Evolutionary conservation across 2,329 filamentous ascomycete genomes (phyloP), one percentile per base, ranked within the genome.

Genomic region (Microdochium trichocladiopsis): DNA sequence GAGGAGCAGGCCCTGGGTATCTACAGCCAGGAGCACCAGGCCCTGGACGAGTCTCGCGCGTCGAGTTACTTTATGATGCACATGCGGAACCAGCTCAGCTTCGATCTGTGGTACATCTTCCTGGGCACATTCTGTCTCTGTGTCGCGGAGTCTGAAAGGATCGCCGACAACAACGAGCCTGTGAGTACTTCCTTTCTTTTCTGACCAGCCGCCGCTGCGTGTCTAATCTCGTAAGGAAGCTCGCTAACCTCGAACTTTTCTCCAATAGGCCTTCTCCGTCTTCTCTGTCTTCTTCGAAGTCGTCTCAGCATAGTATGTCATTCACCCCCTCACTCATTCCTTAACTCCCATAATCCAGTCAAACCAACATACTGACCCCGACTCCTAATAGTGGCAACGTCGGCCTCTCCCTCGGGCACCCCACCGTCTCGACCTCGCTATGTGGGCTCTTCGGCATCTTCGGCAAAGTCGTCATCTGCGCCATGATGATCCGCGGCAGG

Each of bases 1-100:
- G 80, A 85, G 64, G 82, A 84, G 61, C 73, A 76, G 47, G 79
- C 77, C 48, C 64, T 87, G 4, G 83, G 82, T 1, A 74, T 85
- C 24, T 86, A 84, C 59, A 65, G 69, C 11, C 61, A 68, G n/a
- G 64, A 71, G 21, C 37, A n/a, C 37, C 16, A 22, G 16, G 37
- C 37, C 37, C 56, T 58, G 2, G 59, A 68, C 25, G 67, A 70
- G 52, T 50, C 57, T 1, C 57, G 62, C 11, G 59, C 62, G 8
- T 52, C 53, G 2, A 55, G 60, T 0, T 70, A 71, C 48, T 51
- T 72, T 3, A 28, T 67, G 31, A 61, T 55, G 2, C 69, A 72
- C 36, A 52, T 72, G 2, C 66, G 62, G 8, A 69, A 72, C 47
- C 69, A 71, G 53, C 63, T 73, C 23, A 66, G 63, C 52, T 72